These are phyloP conservation scores for Salvia miltiorrhiza DNA, from an alignment of 257 asterid species.

Conservation along the genomic window DNA sequence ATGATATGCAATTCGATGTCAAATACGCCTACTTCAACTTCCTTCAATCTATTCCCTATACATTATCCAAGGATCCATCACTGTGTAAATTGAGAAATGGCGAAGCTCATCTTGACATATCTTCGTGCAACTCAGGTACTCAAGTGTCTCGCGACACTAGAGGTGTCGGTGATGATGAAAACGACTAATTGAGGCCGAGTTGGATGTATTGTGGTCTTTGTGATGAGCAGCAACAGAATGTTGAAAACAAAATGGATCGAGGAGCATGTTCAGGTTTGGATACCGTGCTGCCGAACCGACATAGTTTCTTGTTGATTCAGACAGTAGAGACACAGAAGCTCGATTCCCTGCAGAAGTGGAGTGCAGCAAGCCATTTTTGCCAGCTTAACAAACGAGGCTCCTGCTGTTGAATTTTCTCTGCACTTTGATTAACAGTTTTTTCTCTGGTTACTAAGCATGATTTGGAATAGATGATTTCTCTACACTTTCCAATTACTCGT, in stretches of 20 bases:
- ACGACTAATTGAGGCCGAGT: not conserved
- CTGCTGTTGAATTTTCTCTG: no score
- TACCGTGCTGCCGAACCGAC: not conserved
- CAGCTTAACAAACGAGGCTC: no score
- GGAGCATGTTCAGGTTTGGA: not conserved
- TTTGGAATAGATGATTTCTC: no score
- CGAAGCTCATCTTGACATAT: conserved; percentile 15
- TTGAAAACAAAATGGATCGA: not conserved
- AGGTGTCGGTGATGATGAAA: not conserved
- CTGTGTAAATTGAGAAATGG: not conserved
- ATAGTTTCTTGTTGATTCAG: not conserved
- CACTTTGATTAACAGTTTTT: no score
- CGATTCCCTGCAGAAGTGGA: not conserved
- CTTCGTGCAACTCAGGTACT: conserved; percentile 4
- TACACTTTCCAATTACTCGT: no score
- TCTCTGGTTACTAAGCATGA: no score
- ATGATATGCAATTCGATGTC: conserved; percentile 86
- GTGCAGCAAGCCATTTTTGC: no score
- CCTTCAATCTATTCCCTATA: conserved; percentile 55
- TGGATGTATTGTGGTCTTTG: not conserved
- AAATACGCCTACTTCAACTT: conserved; percentile 92
- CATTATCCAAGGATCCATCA: conserved; percentile 26
- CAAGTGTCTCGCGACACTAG: not conserved
- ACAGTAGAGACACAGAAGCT: not conserved
- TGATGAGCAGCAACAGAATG: not conserved